These are phyloP conservation scores for Rhamnella rubrinervis DNA, from an alignment of 331 rosid genomes.

Conservation along the genomic window DNA sequence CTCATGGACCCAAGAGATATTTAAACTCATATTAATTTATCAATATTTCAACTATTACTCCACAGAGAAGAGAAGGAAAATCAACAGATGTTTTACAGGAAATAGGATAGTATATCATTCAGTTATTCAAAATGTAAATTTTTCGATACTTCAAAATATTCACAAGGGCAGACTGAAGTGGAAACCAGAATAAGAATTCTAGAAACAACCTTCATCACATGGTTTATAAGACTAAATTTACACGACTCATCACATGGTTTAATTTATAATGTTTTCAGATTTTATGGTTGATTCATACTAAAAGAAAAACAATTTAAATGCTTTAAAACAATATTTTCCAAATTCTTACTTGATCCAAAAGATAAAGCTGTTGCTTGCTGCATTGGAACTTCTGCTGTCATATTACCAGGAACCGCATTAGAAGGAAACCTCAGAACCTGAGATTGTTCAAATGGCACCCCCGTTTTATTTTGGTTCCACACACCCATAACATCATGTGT, in stretches of 20 bases:
- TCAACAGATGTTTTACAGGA: not conserved
- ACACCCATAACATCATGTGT: conserved; percentile 29
- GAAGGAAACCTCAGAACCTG: conserved; percentile 47
- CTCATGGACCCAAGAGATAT: conserved; percentile 10
- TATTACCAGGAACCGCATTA: conserved; percentile 36
- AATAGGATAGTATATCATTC: too few species aligned
- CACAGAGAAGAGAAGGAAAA: not conserved
- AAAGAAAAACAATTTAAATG: not conserved
- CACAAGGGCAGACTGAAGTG: conserved; percentile 1
- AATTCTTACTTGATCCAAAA: conserved; percentile 40
- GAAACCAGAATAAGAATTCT: not conserved
- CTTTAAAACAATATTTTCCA: conserved; percentile 17
- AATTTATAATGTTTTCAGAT: not conserved
- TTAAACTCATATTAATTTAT: not conserved
- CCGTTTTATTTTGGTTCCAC: conserved; percentile 44
- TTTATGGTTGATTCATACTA: too few species aligned
- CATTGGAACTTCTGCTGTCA: conserved; percentile 31
- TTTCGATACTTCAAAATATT: not conserved
- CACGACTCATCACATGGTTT: not conserved
- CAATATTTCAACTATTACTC: not conserved
- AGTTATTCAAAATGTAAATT: too few species aligned
- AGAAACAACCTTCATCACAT: not conserved
- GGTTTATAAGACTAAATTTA: conserved; percentile 1
- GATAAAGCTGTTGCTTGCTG: conserved; percentile 39
- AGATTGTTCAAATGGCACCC: conserved; percentile 41